These are phyloP conservation scores for Penicillium frequentans DNA, from an alignment of 2,329 filamentous ascomycete species.

Conservation along the genomic window DNA sequence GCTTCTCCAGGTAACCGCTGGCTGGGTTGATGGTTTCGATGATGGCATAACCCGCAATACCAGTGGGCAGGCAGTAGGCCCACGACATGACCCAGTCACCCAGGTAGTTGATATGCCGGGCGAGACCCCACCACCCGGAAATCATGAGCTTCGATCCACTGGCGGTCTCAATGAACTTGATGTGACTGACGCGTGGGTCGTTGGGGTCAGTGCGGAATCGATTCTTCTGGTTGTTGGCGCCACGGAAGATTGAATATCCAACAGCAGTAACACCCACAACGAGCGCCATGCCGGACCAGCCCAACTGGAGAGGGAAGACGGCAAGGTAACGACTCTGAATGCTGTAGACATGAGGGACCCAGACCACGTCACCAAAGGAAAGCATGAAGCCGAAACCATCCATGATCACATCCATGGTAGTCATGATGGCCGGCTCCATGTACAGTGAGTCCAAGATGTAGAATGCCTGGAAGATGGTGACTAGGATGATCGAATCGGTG, in stretches of 20 bases:
- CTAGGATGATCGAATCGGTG: constrained; percentile 81
- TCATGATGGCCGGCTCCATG: constrained; percentile 86
- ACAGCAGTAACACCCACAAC: constrained; percentile 67
- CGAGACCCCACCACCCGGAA: constrained; percentile 89
- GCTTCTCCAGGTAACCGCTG: constrained; percentile 66
- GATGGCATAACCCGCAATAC: constrained; percentile 77
- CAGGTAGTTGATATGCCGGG: constrained; percentile 92
- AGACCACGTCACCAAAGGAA: constrained; percentile 85
- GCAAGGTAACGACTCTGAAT: constrained; percentile 83
- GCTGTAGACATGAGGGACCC: constrained; percentile 89
- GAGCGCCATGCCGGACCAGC: constrained; percentile 61
- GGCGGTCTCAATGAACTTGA: constrained; percentile 83
- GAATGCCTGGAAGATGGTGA: constrained; percentile 73
- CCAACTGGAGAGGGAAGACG: constrained; percentile 77
- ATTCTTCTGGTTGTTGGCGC: constrained; percentile 95
- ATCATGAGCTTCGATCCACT: constrained; percentile 77
- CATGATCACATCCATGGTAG: constrained; percentile 89
- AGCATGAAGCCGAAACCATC: constrained; percentile 97
- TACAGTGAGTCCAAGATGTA: constrained; percentile 84
- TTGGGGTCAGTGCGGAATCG: constrained; percentile 83
- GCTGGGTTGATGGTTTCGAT: constrained; percentile 48
- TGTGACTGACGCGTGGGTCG: constrained; percentile 74
- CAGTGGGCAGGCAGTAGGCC: constrained; percentile 86
- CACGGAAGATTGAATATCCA: constrained; percentile 90
- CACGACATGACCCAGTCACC: constrained; percentile 94